Evolutionary conservation across 2,329 filamentous ascomycete species (phyloP).

Genomic region (Ilyonectria sp.): DNA sequence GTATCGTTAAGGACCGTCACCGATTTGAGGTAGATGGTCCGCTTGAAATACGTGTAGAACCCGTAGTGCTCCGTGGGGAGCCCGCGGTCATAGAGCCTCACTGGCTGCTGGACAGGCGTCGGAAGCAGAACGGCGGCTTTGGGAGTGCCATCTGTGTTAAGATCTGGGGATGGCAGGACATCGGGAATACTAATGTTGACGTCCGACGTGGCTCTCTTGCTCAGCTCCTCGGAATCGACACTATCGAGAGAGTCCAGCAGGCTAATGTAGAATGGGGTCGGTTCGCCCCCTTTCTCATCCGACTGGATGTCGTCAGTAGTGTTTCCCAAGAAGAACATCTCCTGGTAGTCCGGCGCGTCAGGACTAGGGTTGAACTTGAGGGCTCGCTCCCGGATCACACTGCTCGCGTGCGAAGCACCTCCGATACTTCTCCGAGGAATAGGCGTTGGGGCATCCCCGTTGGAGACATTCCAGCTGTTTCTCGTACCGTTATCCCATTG

Average conservation of each 20-base stretch:
- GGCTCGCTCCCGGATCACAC: constrained; percentile 38
- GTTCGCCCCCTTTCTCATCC: constrained; percentile 82
- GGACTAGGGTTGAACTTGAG: constrained; percentile 66
- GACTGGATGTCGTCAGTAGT: constrained; percentile 83
- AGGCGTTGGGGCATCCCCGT: constrained; percentile 52
- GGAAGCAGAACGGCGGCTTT: constrained; percentile 82
- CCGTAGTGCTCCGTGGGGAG: constrained; percentile 88
- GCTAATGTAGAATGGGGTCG: constrained; percentile 90
- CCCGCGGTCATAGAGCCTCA: constrained; percentile 89
- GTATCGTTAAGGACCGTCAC: constrained; percentile 63
- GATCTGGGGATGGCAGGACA: constrained; percentile 74
- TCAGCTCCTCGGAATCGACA: constrained; percentile 47
- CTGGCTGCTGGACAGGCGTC: constrained; percentile 79
- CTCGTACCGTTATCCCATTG: constrained; percentile 75
- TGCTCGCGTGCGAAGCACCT: constrained; percentile 43
- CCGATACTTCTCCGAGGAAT: constrained; percentile 47
- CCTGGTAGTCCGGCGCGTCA: constrained; percentile 72
- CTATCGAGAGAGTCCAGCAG: constrained; percentile 68
- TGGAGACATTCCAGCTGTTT: constrained; percentile 65
- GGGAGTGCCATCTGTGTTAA: constrained; percentile 79
- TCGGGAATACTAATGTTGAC: constrained; percentile 50
- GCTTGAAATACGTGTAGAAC: constrained; percentile 93
- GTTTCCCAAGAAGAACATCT: constrained; percentile 87
- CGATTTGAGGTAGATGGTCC: constrained; percentile 85
- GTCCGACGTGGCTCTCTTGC: constrained; percentile 39